Percentiles rank a stretch among this genome's conserved stretches.
These are phyloP conservation scores for Candida quercuum DNA, from an alignment of 805 yeast genomes.

Conservation along the genomic window DNA sequence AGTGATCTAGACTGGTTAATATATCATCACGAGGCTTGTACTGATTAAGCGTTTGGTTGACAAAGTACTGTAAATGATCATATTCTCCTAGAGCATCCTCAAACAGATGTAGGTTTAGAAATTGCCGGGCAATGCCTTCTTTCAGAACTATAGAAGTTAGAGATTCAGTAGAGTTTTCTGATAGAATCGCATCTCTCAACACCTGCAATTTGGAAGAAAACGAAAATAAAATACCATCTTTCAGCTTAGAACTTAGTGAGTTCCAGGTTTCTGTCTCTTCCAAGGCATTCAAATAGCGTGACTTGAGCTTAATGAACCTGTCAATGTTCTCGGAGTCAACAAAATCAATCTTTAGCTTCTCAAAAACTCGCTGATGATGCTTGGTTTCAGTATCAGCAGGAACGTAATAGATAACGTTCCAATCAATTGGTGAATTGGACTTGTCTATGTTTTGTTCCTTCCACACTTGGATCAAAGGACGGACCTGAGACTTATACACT, in stretches of 20 bases:
- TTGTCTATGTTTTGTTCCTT: conserved; percentile 36
- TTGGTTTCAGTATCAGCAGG: conserved; percentile 33
- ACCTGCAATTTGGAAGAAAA: conserved; percentile 40
- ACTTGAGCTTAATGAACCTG: conserved; percentile 33
- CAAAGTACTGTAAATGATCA: conserved; percentile 35
- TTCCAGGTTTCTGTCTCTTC: conserved; percentile 50
- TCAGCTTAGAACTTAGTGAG: conserved; percentile 37
- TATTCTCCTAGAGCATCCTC: conserved; percentile 58
- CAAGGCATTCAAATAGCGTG: conserved; percentile 16
- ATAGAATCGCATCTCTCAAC: conserved; percentile 3
- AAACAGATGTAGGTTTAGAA: conserved; percentile 48
- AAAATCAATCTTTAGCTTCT: conserved; percentile 52
- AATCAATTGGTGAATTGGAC: conserved; percentile 44
- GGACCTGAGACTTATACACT: conserved; percentile 67
- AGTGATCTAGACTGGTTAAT: background rate
- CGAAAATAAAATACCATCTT: conserved; percentile 45
- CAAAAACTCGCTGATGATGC: conserved; percentile 43
- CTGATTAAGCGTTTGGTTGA: conserved; percentile 16
- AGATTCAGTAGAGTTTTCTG: background rate
- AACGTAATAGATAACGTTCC: conserved; percentile 55
- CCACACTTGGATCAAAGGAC: conserved; percentile 86
- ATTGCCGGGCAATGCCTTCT: conserved; percentile 46
- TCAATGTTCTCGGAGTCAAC: conserved; percentile 22
- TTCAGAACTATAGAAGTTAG: conserved; percentile 29
- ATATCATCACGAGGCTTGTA: background rate